Evolutionary conservation across 2,329 filamentous ascomycete genomes (phyloP), one percentile per base, ranked within the genome.

Genomic region (Alternaria arbusti): DNA sequence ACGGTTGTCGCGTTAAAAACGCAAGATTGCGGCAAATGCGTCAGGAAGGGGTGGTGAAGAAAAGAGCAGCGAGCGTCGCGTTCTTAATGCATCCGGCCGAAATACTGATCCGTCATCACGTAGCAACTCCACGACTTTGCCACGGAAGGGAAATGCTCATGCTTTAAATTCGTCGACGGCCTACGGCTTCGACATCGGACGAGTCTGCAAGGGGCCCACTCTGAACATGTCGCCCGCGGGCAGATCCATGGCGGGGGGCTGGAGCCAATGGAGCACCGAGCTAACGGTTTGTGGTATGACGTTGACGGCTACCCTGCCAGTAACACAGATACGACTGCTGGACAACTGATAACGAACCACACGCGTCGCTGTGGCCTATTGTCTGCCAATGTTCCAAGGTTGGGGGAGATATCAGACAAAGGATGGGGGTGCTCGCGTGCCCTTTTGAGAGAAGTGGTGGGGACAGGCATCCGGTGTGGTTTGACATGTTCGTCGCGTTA

Each of bases 281-380:
- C 71, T 74, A 74, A 66, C 65, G 56, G 23, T 32, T 25, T 74
- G 59, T 25, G 66, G 73, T 54, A 68, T 72, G 70, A 70, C 67
- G 70, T 64, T 25, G 32, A 59, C 46, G 26, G 54, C 66, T 69
- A 72, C 57, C 20, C 66, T 54, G 43, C 25, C 63, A 66, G 58
- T 57, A 57, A 50, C 55, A 63, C 61, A 69, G 54, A 61, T 69
- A 66, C 49, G 58, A 26, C 30, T 43, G 12, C 44, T 59, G 55
- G 52, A 30, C 32, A 60, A 51, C 56, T 69, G 71, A 75, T 77
- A 77, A 72, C 68, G 61, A 54, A 36, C 50, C 55, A 57, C 52
- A 68, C 59, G 36, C 36, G 66, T 68, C 68, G 61, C 67, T 68
- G 61, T 44, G 49, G 59, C 50, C 23, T 57, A 12, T 28, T 56